Evolutionary conservation across 2,329 filamentous ascomycete species (phyloP).

Genomic region (Chaetomium sp.): DNA sequence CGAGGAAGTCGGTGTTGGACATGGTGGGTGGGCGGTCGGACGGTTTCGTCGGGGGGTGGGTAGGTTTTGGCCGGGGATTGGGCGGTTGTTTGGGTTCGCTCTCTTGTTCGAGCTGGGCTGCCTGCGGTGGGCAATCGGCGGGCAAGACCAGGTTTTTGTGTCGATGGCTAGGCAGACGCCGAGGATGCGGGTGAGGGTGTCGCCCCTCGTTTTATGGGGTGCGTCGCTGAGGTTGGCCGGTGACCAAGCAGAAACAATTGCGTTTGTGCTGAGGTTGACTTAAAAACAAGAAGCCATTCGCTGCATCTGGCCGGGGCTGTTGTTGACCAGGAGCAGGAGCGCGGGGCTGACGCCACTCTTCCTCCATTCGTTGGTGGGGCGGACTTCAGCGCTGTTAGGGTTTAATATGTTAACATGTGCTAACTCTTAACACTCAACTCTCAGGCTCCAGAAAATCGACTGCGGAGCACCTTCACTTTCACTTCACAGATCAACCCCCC

Average conservation of each 20-base stretch:
- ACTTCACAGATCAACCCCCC: not conserved
- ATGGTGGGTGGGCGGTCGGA: constrained; percentile 53
- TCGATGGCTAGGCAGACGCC: constrained; percentile 10
- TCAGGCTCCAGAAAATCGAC: constrained; percentile 17
- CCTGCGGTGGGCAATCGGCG: not conserved
- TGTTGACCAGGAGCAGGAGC: constrained; percentile 34
- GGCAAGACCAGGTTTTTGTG: constrained; percentile 3
- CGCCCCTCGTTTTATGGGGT: not conserved
- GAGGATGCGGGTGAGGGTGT: not conserved
- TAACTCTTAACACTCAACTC: constrained; percentile 17
- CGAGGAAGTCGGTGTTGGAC: constrained; percentile 96
- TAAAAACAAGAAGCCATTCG: constrained; percentile 15
- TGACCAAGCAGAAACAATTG: not conserved
- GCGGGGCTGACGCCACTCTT: constrained; percentile 34
- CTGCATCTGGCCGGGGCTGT: not conserved
- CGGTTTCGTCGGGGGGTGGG: not conserved
- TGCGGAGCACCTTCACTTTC: constrained; percentile 2
- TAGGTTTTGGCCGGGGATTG: not conserved
- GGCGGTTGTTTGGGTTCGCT: constrained; percentile 11
- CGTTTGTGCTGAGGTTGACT: constrained; percentile 5
- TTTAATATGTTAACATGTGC: too few species aligned
- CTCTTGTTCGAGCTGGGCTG: not conserved
- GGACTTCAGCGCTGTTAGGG: constrained; percentile 22
- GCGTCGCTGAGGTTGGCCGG: not conserved
- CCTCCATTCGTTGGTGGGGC: constrained; percentile 20